Evolutionary conservation across 2,329 filamentous ascomycete species (phyloP), one percentile per base, ranked within the genome.

Genomic region (Phyllosticta citriasiana): DNA sequence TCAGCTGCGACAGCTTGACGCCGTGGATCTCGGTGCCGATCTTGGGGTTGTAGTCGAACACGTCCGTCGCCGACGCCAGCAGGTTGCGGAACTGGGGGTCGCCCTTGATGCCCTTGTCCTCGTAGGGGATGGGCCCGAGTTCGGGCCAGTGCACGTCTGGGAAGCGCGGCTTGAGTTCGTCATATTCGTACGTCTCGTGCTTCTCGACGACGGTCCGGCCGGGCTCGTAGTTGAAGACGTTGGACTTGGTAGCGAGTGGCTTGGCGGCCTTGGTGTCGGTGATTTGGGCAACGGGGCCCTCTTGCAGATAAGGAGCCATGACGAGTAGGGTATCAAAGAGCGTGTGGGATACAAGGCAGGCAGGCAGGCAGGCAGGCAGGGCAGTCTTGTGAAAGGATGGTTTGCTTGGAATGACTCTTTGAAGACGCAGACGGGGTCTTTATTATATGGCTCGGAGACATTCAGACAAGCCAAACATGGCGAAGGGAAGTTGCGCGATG

Each of bases 1-100:
- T 80, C 30, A 83, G 72, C 55, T 75, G 77, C 26, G 77, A 74
- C 2, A 83, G 75, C 57, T 82, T 76, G 26, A 82, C 71, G 2
- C 80, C 80, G 53, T 77, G 75, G 53, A 83, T 66, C 63, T 83
- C 80, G 2, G 80, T 82, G 57, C 80, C 80, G 59, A 82, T 80
- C 65, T 82, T 82, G 19, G 80, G 80, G 51, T 76, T 82, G 68
- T 80, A 81, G 67, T 84, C 82, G 63, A 82, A 82, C 47, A 84
- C 75, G 26, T 80, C 79, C 0, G 80, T 81, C 14, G 82, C 82
- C 9, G 74, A 73, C 33, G 73, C 70, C 22, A 84, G 74, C 3
- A 84, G 76, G 64, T 81, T 77, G 61, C 78, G 77, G 69, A 83
- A 84, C 22, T 78, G 72, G 4, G 79, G 76, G 62, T 82, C 77